Evolutionary conservation across 257 asterid species (phyloP).

Genomic region (Hygrophila difformis): DNA sequence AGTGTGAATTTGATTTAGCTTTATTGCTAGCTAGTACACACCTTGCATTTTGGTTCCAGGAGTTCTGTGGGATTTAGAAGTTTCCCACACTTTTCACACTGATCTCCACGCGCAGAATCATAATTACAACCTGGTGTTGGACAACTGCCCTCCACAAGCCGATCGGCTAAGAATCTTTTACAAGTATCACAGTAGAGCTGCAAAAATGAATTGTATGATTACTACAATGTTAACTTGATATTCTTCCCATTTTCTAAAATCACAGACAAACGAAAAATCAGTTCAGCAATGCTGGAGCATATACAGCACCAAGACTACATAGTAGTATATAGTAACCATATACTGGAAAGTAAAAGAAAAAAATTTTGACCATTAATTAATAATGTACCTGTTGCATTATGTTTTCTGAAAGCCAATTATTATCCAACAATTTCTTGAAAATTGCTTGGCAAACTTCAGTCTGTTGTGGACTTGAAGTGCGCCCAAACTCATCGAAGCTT

Average conservation of each 20-base stretch:
- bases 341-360: background rate
- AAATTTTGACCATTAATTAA: conserved; percentile 4
- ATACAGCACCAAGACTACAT: background rate
- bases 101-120: conserved; percentile 94
- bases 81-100: conserved; percentile 84
- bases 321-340: background rate
- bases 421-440: conserved; percentile 62
- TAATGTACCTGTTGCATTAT: conserved; percentile 68
- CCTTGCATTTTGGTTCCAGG: conserved; percentile 89
- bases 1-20: too few species aligned
- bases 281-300: conserved; percentile 5
- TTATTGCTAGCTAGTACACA: conserved; percentile 12
- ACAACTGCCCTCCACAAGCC: conserved; percentile 83
- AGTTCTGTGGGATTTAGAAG: conserved; percentile 85
- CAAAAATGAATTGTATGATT: conserved; percentile 8
- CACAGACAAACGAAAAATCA: background rate
- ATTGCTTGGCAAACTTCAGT: conserved; percentile 82
- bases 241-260: conserved; percentile 5
- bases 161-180: conserved; percentile 72
- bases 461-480: conserved; percentile 86
- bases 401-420: conserved; percentile 71
- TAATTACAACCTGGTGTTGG: conserved; percentile 76
- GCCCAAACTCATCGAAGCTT: conserved; percentile 85
- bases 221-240: conserved; percentile 10
- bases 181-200: conserved; percentile 81